Percentiles rank a stretch among this genome's conserved stretches.
These are phyloP conservation scores for Lumnitzera racemosa DNA, from an alignment of 345 rosid genomes.

Conservation along the genomic window DNA sequence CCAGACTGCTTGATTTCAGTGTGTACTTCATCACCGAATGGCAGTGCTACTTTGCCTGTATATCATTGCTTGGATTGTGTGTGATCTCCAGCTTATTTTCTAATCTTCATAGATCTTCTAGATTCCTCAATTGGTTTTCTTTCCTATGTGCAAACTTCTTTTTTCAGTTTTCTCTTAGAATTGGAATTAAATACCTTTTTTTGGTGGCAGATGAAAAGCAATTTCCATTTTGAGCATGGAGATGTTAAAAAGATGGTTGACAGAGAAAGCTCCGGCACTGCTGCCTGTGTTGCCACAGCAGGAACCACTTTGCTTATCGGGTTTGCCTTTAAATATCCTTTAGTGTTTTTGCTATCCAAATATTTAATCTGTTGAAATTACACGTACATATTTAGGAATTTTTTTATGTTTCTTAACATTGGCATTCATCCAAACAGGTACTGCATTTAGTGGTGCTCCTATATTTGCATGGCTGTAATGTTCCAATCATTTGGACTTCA, in stretches of 20 bases:
- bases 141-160: background rate
- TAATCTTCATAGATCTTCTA: too few relatives aligned
- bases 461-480: too few relatives aligned
- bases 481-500: too few relatives aligned
- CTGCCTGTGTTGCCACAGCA: conserved; percentile 58
- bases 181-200: conserved; percentile 7
- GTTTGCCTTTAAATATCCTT: conserved; percentile 24
- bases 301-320: conserved; percentile 78
- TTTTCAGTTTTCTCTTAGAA: conserved; percentile 1
- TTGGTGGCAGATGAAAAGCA: conserved; percentile 51
- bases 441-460: too few relatives aligned
- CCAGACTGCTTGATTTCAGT: too few relatives aligned
- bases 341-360: background rate
- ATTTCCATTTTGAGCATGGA: conserved; percentile 41
- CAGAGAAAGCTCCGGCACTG: conserved; percentile 41
- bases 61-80: too few relatives aligned
- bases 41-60: too few relatives aligned
- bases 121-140: too few relatives aligned
- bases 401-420: too few relatives aligned
- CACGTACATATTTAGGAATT: background rate
- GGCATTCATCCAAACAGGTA: too few relatives aligned
- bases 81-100: too few relatives aligned
- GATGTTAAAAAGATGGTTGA: conserved; percentile 78
- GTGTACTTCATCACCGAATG: too few relatives aligned
- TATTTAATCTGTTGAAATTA: background rate